Evolutionary conservation across 257 asterid species (phyloP).

Genomic region (Paulownia fortunei): DNA sequence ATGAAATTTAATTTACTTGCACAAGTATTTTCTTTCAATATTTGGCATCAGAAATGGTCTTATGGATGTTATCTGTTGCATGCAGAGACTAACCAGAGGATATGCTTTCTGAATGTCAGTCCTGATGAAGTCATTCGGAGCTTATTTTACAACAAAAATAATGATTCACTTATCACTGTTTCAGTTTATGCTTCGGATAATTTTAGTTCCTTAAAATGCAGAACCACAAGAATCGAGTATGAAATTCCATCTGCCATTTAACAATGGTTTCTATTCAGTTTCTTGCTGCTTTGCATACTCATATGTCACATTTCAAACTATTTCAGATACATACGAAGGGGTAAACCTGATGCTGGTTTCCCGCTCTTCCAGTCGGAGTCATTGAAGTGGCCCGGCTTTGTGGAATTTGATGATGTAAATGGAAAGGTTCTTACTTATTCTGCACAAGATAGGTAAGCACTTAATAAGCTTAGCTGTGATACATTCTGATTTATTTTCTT

Average conservation of each 20-base stretch:
- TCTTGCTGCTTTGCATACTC: slow-evolving; percentile 1
- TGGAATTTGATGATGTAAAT: slow-evolving; percentile 87
- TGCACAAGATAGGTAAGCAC: slow-evolving; percentile 70
- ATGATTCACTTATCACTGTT: slow-evolving; percentile 87
- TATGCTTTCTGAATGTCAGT: slow-evolving; percentile 77
- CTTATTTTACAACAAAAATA: slow-evolving; percentile 85
- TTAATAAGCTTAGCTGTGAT: not conserved
- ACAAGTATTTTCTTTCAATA: not conserved
- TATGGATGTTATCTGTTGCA: slow-evolving; percentile 28
- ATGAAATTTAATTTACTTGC: not conserved
- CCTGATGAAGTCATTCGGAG: slow-evolving; percentile 92
- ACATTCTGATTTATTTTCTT: not conserved
- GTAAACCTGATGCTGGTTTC: slow-evolving; percentile 87
- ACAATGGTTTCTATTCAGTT: not conserved
- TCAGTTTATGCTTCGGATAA: slow-evolving; percentile 85
- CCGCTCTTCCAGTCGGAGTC: slow-evolving; percentile 83
- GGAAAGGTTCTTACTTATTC: slow-evolving; percentile 91
- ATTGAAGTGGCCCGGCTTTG: slow-evolving; percentile 93
- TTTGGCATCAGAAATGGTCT: slow-evolving; percentile 14
- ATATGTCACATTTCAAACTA: not conserved
- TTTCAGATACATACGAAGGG: slow-evolving; percentile 75
- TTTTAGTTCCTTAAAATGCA: slow-evolving; percentile 80
- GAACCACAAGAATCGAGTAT: slow-evolving; percentile 88
- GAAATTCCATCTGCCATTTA: slow-evolving; percentile 28
- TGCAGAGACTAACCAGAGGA: slow-evolving; percentile 82